These are phyloP conservation scores for Apiotrichum mycotoxinovorans DNA, from an alignment of 1,284 basidiomycete species.

Conservation along the genomic window DNA sequence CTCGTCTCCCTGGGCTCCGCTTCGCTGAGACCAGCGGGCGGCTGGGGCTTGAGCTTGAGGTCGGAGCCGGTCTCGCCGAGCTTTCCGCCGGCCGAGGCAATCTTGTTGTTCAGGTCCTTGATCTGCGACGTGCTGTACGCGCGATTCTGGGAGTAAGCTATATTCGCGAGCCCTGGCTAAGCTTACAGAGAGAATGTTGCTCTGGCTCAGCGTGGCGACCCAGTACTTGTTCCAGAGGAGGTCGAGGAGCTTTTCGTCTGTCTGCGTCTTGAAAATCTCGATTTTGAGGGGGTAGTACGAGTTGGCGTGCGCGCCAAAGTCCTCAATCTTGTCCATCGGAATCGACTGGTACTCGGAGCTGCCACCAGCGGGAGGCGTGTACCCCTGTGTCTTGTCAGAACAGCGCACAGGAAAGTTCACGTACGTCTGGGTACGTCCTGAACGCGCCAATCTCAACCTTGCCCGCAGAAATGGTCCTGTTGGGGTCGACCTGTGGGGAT, in stretches of 20 bases:
- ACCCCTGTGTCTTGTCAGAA: conserved; percentile 53
- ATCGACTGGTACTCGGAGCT: conserved; percentile 86
- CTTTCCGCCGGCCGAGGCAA: conserved; percentile 48
- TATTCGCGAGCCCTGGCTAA: not conserved
- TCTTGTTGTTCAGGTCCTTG: conserved; percentile 80
- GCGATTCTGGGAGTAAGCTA: conserved; percentile 63
- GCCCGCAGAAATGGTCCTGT: conserved; percentile 94
- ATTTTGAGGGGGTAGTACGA: conserved; percentile 92
- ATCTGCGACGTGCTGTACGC: conserved; percentile 87
- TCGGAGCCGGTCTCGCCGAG: conserved; percentile 14
- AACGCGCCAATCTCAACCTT: conserved; percentile 99
- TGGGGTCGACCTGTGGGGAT: conserved; percentile 78
- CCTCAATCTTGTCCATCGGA: conserved; percentile 90
- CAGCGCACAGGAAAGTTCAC: conserved; percentile 14
- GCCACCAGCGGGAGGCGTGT: conserved; percentile 69
- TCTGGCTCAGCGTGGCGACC: conserved; percentile 92
- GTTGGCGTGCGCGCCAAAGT: conserved; percentile 97
- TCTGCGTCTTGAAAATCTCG: conserved; percentile 85
- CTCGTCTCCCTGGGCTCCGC: conserved; percentile 11
- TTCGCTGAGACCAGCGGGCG: conserved; percentile 41
- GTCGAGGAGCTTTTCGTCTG: conserved; percentile 81
- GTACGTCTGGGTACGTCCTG: conserved; percentile 82
- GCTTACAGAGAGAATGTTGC: conserved; percentile 80
- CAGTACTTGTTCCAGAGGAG: conserved; percentile 99
- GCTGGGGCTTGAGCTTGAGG: conserved; percentile 25